A percentile compares a stretch with the other conserved stretches of the same genome.
Conservation (phyloP, 129 eudicot species). For the Ambrosia artemisiifolia region DNA sequence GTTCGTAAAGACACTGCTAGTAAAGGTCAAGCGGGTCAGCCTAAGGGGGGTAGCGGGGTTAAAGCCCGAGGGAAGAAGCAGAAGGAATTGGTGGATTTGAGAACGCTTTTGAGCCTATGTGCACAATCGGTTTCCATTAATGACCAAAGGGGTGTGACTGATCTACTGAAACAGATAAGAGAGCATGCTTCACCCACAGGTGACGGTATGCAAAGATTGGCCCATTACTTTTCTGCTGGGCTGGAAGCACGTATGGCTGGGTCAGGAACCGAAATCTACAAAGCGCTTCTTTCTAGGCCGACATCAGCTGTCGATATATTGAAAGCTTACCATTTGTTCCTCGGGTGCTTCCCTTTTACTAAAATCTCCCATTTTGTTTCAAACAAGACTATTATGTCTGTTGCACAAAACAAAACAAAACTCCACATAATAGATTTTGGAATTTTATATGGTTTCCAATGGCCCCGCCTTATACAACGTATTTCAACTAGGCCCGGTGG, state of each 20-base stretch:
- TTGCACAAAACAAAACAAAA: slow-evolving; percentile 44
- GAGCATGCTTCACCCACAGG: slow-evolving; percentile 74
- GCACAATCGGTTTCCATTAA: slow-evolving; percentile 72
- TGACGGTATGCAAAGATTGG: slow-evolving; percentile 82
- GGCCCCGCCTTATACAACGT: slow-evolving; percentile 66
- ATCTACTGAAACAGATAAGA: slow-evolving; percentile 54
- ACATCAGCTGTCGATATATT: slow-evolving; percentile 63
- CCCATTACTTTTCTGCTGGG: slow-evolving; percentile 72
- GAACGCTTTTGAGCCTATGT: slow-evolving; percentile 63
- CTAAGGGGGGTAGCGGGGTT: slow-evolving; percentile 29
- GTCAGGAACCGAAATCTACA: slow-evolving; percentile 60
- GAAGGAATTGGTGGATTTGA: slow-evolving; percentile 61
- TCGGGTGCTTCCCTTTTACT: slow-evolving; percentile 54
- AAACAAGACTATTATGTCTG: slow-evolving; percentile 52
- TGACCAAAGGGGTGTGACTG: slow-evolving; percentile 55
- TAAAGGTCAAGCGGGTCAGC: slow-evolving; percentile 26
- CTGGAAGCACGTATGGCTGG: slow-evolving; percentile 91
- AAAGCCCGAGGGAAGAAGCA: slow-evolving; percentile 54
- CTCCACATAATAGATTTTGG: slow-evolving; percentile 79
- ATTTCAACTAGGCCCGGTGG: slow-evolving; percentile 63
- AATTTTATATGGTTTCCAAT: slow-evolving; percentile 71
- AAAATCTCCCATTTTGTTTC: slow-evolving; percentile 55
- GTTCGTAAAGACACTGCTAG: slow-evolving; percentile 28
- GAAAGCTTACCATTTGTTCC: slow-evolving; percentile 67
- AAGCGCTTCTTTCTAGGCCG: slow-evolving; percentile 38